These are phyloP conservation scores for Sungouiella blattae DNA, from an alignment of 805 yeast species.

Conservation along the genomic window DNA sequence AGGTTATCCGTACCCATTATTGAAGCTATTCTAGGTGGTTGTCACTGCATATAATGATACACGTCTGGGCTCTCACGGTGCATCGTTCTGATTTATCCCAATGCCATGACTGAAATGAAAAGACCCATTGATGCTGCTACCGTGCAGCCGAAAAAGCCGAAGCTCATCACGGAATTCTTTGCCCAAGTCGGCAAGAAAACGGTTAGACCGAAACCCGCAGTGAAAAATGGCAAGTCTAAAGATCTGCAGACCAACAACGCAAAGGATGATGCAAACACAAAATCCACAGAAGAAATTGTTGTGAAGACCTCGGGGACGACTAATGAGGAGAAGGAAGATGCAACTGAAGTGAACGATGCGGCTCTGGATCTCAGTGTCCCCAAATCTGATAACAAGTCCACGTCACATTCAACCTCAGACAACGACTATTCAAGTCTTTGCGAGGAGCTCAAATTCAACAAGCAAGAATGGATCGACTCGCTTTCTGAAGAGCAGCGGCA, in stretches of 20 bases:
- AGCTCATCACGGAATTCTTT: conserved; percentile 16
- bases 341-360: not conserved
- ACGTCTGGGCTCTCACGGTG: no score
- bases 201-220: not conserved
- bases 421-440: conserved; percentile 6
- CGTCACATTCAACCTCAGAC: not conserved
- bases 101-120: conserved; percentile 6
- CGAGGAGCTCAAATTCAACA: conserved; percentile 39
- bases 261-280: not conserved
- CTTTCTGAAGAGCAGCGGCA: conserved; percentile 46
- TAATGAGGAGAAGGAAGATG: not conserved
- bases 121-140: conserved; percentile 1
- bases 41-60: not conserved
- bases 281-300: not conserved
- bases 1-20: conserved; percentile 43
- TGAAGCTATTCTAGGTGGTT: conserved; percentile 25
- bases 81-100: not conserved
- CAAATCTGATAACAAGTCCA: no score
- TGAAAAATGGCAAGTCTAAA: not conserved
- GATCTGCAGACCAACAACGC: not conserved
- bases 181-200: conserved; percentile 4
- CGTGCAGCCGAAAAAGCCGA: conserved; percentile 6
- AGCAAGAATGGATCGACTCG: conserved; percentile 46
- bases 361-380: not conserved
- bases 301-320: not conserved